Evolutionary conservation across 345 rosid genomes (phyloP), one percentile per base, ranked within the genome.

Genomic region (Orychophragmus violaceus): DNA sequence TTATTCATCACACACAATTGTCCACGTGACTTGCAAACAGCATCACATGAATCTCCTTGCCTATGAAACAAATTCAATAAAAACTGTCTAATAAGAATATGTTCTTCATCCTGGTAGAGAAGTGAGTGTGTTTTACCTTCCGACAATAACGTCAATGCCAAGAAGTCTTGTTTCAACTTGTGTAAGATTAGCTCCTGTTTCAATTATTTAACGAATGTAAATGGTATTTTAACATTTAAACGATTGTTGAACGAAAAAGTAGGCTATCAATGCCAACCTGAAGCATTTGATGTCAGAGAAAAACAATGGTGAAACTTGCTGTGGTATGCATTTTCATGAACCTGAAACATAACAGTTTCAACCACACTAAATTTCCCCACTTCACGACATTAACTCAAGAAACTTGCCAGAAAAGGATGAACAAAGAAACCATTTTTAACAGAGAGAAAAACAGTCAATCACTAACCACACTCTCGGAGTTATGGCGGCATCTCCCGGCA

Each of bases 271-370:
- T 4, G 67, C 74, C 30, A 33, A 87, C 98, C 96, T 69, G 91
- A 81, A 63, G 87, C 75, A 77, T 85, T 94, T 78, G 96, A 81
- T 14, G 81, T 83, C 64, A 85, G 59, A 63, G 97, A 81, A 80
- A 86, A 94, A 78, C 99, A 94, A 68, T 94, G 99, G 79, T 94
- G 99, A 64, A 84, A 94, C 46, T 86, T 85, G 51, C 96, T 94
- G 39, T 79, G 80, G 74, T 94, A 90, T 50, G 97, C 96, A 82
- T 94, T 94, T 80, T 90, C 97, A 44, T 88, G 99, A 82, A 94
- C 89, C 97, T 89, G 88, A 53, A 76, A 71, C 41, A 54, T 44
- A 39, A 52, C 7, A 50, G 9, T 60, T 8, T 11, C 62, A 41
- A 2, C 25, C 23, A 50, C 44, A 60, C 33, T 14, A 14, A 22